A percentile compares a stretch with the other conserved stretches of the same genome.
These are phyloP conservation scores for Boletellus ananas DNA, from an alignment of 768 basidiomycete genomes.

Conservation along the genomic window DNA sequence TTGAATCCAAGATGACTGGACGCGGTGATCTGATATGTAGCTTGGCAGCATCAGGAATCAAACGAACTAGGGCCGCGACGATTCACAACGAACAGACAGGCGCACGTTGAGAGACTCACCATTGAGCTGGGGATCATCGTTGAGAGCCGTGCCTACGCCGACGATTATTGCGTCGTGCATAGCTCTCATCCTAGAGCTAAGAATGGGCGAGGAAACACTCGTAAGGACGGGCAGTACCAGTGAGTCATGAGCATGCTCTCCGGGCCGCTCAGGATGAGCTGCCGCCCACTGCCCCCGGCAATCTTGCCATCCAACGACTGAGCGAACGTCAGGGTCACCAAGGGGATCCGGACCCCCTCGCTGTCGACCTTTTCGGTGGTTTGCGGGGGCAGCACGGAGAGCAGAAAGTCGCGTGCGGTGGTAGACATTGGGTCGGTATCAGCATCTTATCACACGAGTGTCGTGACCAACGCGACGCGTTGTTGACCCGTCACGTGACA, in stretches of 20 bases:
- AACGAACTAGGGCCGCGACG: slow-evolving; percentile 42
- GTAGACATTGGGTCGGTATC: background rate
- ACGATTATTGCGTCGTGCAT: slow-evolving; percentile 93
- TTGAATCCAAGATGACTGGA: slow-evolving; percentile 80
- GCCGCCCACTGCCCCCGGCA: slow-evolving; percentile 65
- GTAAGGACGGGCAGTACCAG: slow-evolving; percentile 46
- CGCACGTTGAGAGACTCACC: slow-evolving; percentile 43
- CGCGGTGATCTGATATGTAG: slow-evolving; percentile 53
- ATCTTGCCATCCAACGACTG: slow-evolving; percentile 89
- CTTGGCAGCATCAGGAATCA: slow-evolving; percentile 41
- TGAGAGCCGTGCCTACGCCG: slow-evolving; percentile 84
- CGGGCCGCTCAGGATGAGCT: slow-evolving; percentile 77
- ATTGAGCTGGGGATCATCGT: slow-evolving; percentile 94
- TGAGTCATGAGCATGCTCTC: slow-evolving; percentile 95
- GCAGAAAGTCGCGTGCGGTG: slow-evolving; percentile 24
- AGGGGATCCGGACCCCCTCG: slow-evolving; percentile 38
- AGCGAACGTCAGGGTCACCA: slow-evolving; percentile 80
- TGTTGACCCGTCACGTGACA: no score
- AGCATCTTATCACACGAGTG: no score
- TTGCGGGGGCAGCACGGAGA: slow-evolving; percentile 24
- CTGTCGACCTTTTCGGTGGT: slow-evolving; percentile 9
- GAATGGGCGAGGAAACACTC: background rate
- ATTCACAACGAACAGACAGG: background rate
- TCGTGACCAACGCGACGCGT: no score
- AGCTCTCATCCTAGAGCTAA: slow-evolving; percentile 68